These are phyloP conservation scores for Trametes coccinea DNA, from an alignment of 768 basidiomycete genomes.

Conservation along the genomic window DNA sequence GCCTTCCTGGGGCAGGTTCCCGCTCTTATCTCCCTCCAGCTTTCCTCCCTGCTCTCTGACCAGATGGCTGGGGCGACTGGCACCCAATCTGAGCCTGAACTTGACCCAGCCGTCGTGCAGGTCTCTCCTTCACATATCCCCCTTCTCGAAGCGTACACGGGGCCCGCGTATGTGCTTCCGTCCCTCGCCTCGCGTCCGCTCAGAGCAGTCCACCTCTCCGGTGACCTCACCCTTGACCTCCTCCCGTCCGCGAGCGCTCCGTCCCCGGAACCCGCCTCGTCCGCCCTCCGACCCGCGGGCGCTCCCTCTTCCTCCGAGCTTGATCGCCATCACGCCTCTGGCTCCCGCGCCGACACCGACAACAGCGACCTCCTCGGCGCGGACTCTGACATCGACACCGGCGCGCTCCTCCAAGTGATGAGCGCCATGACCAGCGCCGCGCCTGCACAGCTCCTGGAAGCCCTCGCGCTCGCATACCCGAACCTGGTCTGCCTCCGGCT, in stretches of 20 bases:
- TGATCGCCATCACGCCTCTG: neutral
- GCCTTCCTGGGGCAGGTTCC: conserved; percentile 59
- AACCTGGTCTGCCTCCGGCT: conserved; percentile 66
- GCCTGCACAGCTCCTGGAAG: conserved; percentile 57
- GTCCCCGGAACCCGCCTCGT: conserved; percentile 15
- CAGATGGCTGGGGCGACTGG: neutral
- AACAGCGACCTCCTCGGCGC: conserved; percentile 34
- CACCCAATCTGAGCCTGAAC: conserved; percentile 17
- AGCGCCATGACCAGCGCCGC: conserved; percentile 59
- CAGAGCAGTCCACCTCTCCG: conserved; percentile 59
- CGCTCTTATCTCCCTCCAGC: conserved; percentile 56
- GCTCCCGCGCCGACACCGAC: neutral
- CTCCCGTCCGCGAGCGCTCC: conserved; percentile 41
- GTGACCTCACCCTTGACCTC: conserved; percentile 58
- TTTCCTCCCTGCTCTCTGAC: conserved; percentile 38
- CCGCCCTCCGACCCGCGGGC: conserved; percentile 4
- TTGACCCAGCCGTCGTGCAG: conserved; percentile 2
- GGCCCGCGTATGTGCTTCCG: conserved; percentile 56
- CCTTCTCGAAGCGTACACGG: conserved; percentile 57
- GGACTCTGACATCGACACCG: neutral
- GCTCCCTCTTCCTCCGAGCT: neutral
- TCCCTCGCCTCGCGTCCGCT: conserved; percentile 70
- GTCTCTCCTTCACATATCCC: conserved; percentile 40
- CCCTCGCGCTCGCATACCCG: conserved; percentile 57
- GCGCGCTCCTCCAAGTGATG: conserved; percentile 49